Base-by-base conservation (phyloP, 1,139 yeast species). In the Geotrichum reessii region DNA sequence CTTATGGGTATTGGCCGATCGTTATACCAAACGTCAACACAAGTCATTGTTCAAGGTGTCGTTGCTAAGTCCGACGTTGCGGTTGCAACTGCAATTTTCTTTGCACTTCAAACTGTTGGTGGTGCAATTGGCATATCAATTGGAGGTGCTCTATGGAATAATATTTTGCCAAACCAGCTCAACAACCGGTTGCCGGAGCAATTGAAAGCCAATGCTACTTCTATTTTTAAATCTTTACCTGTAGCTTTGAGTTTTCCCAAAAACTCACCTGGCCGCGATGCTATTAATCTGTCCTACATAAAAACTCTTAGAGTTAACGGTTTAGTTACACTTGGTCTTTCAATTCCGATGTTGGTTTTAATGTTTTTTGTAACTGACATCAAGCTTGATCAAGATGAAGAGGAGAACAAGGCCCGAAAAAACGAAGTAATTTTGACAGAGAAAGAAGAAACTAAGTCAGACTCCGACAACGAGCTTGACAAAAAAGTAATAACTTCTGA, bases 111-210 rank as follows among this genome's bases (percentile, higher is more conserved):
- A 25, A 57, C 62, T 9, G 47, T 63, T 31, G 75, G 75, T 50
- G 70, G 69, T 19, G 67, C 73, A 19, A 63, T 71, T 33, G 74
- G 74, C 25, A 44, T 52, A 47, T 64, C 73, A 12, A 64, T 71
- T 40, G 55, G 71, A 19, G 69, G 65, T 50, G 71, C 73, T 14
- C 65, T 71, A 58, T 69, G 67, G 64, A 63, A 63, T 37, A 63
- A 65, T 58, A 61, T 59, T 17, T 67, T 71, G 63, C 66, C 67
- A 24, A 46, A 53, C 5, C 62, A 65, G 12, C 56, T 64, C 11
- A 54, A 27, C 22, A 56, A 56, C 47, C 56, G 51, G 25, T 53
- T 64, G 19, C 66, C 66, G 14, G 59, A 22, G 19, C 42, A 22
- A 3, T 50, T 31, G 12, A 22, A 47, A 24, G 28, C 24, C 2